Conservation (phyloP, 2,329 filamentous ascomycete species). For the Xylaria hypoxylon region DNA sequence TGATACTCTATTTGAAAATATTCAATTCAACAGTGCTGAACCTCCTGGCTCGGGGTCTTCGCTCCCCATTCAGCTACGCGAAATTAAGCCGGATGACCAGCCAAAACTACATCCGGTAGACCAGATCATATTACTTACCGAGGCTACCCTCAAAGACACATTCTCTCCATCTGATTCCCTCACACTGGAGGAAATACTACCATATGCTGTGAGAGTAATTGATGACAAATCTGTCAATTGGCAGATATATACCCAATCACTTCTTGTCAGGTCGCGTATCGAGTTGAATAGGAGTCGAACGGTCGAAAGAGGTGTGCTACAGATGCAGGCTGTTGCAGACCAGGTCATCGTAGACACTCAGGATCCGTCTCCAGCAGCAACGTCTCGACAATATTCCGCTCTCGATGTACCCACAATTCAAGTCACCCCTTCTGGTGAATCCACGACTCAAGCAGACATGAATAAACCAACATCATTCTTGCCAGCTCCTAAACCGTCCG, state of each 20-base stretch:
- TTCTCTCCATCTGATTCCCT: constrained; percentile 84
- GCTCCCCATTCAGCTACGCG: constrained; percentile 71
- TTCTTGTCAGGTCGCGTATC: constrained; percentile 89
- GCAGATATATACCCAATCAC: constrained; percentile 96
- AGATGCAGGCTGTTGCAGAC: constrained; percentile 94
- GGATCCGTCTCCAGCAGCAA: constrained; percentile 45
- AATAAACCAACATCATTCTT: constrained; percentile 80
- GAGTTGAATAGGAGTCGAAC: constrained; percentile 90
- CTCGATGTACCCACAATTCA: constrained; percentile 59
- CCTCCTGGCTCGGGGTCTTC: constrained; percentile 49
- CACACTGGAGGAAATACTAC: constrained; percentile 92
- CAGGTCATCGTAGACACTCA: constrained; percentile 88
- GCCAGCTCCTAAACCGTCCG: constrained; percentile 77
- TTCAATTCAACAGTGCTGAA: constrained; percentile 75
- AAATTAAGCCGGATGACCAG: constrained; percentile 81
- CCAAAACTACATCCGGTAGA: constrained; percentile 85
- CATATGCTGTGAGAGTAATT: constrained; percentile 89
- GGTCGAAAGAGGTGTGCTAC: constrained; percentile 87
- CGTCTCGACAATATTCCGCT: constrained; percentile 34
- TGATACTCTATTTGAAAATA: constrained; percentile 89
- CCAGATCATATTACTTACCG: constrained; percentile 89
- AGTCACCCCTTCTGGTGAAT: constrained; percentile 54
- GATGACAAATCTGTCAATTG: constrained; percentile 93
- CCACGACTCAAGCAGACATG: constrained; percentile 28
- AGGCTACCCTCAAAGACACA: constrained; percentile 88